Percentiles rank a stretch among this genome's conserved stretches.
These are phyloP conservation scores for Fusarium sp. DNA, from an alignment of 2,329 filamentous ascomycete species.

Conservation along the genomic window DNA sequence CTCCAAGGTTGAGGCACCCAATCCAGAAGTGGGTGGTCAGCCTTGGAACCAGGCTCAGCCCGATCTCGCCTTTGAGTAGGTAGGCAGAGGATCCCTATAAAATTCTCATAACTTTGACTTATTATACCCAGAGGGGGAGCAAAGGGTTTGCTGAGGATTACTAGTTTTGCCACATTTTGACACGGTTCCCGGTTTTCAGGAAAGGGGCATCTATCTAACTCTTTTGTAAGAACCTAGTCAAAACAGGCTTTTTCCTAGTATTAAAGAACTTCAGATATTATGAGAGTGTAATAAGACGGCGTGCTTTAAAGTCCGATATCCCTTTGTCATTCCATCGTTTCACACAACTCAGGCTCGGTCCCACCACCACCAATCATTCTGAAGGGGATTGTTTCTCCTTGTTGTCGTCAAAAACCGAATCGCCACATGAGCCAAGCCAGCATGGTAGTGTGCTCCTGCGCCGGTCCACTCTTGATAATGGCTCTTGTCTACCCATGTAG, in stretches of 20 bases:
- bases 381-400: neutral
- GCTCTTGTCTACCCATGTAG: neutral
- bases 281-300: neutral
- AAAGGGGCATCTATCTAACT: neutral
- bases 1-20: neutral
- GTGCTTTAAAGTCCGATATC: neutral
- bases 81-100: neutral
- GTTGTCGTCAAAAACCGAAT: neutral
- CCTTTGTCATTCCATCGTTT: neutral
- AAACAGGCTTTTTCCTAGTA: neutral
- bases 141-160: neutral
- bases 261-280: neutral
- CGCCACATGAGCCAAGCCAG: neutral
- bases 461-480: slow-evolving; percentile 1
- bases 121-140: neutral
- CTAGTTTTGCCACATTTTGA: neutral
- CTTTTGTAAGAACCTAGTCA: neutral
- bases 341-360: neutral
- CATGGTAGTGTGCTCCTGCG: neutral
- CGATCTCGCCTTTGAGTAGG: neutral
- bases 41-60: neutral
- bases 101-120: neutral
- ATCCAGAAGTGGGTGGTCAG: neutral
- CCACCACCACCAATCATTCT: slow-evolving; percentile 6
- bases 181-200: neutral